Conservation (phyloP, 225 moss, liverwort and hornwort species). For the Anthoceros angustus region DNA sequence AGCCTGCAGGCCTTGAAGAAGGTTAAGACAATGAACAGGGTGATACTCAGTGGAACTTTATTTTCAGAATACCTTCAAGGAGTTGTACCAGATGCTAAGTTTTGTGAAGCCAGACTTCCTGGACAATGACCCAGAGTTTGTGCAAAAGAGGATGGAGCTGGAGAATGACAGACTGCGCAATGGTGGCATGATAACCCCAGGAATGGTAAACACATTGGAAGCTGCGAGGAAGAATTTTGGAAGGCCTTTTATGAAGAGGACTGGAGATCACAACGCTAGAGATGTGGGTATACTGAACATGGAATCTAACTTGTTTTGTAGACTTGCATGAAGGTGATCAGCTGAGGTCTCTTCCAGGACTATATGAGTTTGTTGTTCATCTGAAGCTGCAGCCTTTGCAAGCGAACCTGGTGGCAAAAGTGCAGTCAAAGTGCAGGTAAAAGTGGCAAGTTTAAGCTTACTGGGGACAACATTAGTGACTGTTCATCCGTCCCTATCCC, state of each 20-base stretch:
- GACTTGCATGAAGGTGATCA: too few relatives aligned
- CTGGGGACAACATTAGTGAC: too few relatives aligned
- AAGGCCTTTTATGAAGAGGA: not conserved
- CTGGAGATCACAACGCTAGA: not conserved
- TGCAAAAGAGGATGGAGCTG: conserved; percentile 17
- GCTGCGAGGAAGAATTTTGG: not conserved
- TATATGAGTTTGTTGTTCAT: not conserved
- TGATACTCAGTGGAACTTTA: conserved; percentile 78
- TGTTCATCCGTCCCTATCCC: too few relatives aligned
- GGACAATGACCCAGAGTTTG: conserved; percentile 16
- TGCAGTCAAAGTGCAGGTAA: not conserved
- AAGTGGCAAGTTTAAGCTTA: too few relatives aligned
- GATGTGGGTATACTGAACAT: not conserved
- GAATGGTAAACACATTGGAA: too few relatives aligned
- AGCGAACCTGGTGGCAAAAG: not conserved
- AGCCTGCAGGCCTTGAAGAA: conserved; percentile 44
- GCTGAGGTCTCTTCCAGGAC: not conserved
- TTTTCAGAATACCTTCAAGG: conserved; percentile 94
- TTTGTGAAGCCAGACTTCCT: conserved; percentile 84
- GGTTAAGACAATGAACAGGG: conserved; percentile 65
- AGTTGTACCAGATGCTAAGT: conserved; percentile 67
- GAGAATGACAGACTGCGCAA: not conserved
- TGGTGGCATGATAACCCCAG: not conserved
- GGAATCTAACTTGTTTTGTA: not conserved
- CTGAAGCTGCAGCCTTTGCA: not conserved